Evolutionary conservation across 225 moss, liverwort and hornwort species (phyloP).

Genomic region (Ulota crispa): DNA sequence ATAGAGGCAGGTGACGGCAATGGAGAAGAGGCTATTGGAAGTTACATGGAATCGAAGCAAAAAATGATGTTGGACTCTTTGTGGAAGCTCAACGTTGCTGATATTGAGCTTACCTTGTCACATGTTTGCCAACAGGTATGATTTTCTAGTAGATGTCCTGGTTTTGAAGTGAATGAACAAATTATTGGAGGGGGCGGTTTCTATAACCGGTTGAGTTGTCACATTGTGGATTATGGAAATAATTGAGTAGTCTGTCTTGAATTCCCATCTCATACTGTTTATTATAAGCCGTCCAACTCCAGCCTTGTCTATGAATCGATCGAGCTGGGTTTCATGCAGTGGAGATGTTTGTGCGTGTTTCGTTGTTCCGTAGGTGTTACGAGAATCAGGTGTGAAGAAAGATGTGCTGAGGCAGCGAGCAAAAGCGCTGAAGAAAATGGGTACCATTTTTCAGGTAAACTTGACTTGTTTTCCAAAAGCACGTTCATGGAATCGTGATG

Average conservation of each 20-base stretch:
- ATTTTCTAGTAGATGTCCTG: background rate
- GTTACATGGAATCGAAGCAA: constrained; percentile 67
- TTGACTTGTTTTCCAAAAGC: background rate
- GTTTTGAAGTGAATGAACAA: background rate
- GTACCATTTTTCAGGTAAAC: constrained; percentile 65
- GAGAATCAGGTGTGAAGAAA: constrained; percentile 40
- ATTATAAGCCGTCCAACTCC: background rate
- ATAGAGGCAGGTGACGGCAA: constrained; percentile 46
- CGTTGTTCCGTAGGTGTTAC: constrained; percentile 48
- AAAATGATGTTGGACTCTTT: constrained; percentile 64
- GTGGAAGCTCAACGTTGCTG: constrained; percentile 91
- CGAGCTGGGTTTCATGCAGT: background rate
- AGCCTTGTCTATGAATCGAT: background rate
- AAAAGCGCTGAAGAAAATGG: constrained; percentile 81
- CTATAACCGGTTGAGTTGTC: background rate
- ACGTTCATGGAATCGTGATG: background rate
- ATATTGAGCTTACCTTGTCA: constrained; percentile 79
- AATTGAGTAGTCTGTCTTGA: background rate
- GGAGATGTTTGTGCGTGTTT: constrained; percentile 13
- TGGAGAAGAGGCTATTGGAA: constrained; percentile 54
- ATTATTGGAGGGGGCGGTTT: background rate
- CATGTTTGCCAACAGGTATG: constrained; percentile 83
- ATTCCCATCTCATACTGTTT: background rate
- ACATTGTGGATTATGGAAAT: background rate
- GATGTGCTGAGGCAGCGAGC: constrained; percentile 55